Evolutionary conservation across 345 rosid species (phyloP), one percentile per base, ranked within the genome.

Genomic region (Euphorbia peplus): DNA sequence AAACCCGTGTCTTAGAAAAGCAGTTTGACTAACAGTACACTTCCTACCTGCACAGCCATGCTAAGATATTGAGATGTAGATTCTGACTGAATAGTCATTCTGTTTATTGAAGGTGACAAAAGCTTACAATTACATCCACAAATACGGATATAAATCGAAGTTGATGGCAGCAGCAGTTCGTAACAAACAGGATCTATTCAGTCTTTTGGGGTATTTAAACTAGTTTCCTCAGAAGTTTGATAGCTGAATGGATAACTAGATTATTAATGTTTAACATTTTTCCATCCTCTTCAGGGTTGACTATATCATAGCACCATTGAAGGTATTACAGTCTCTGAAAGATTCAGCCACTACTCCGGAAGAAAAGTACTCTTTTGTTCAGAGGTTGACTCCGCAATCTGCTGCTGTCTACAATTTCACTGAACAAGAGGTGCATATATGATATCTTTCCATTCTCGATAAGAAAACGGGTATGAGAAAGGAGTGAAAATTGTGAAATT

Each of bases 81-180:
- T 25, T 18, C 46, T 60, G 19, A 24, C 30, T 8, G 39, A 11
- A 12, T n/a, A 41, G 53, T 29, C 8, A 32, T 46, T 14, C 52
- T 24, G 26, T 35, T 50, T 22, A 39, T 64, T 77, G 59, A 79
- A 89, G 92, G 86, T 80, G 39, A 77, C 81, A 67, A 91, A 88
- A 76, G 81, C 89, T 51, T 89, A 89, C 70, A 95, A 91, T 74
- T 95, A 91, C 76, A 91, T 95, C 64, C 99, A 95, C 83, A 95
- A 91, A 75, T 84, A 89, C 62, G 96, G 97, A 58, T 79, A 91
- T 71, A 95, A 89, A 76, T 89, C 99, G 22, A 95, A 89, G 85
- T 72, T 95, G 76, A 93, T 91, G 95, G 98, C 97, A 41, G 98
- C 99, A 69, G 97, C 97, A 62, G 97, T 95, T 73, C 82, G 97